phyloP scores from a whole-genome alignment of 1,284 basidiomycete species.

The Coniferiporia sulphurascens region DNA sequence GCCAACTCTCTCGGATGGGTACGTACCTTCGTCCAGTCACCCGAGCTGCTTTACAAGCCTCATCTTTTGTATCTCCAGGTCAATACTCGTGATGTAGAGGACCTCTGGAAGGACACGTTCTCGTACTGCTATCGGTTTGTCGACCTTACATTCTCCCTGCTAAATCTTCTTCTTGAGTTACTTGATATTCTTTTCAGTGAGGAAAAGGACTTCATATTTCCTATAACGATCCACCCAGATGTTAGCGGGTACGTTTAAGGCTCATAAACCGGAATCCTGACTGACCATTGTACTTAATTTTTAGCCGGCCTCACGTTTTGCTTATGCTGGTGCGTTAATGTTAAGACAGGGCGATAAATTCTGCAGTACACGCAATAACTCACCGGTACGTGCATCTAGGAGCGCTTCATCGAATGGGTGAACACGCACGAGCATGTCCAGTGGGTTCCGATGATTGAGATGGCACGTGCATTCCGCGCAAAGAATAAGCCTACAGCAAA shows the following conservation, averaged over 20 bases:
- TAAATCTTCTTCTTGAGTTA: not conserved
- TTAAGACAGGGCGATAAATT: not conserved
- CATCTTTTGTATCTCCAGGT: slow-evolving; percentile 37
- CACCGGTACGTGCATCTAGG: slow-evolving; percentile 31
- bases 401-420: slow-evolving; percentile 76
- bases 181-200: slow-evolving; percentile 39
- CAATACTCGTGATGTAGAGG: slow-evolving; percentile 62
- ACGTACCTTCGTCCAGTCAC: slow-evolving; percentile 9
- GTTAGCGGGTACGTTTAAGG: slow-evolving; percentile 54
- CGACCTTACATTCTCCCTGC: not conserved
- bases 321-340: slow-evolving; percentile 60
- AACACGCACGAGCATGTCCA: slow-evolving; percentile 68
- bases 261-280: slow-evolving; percentile 21
- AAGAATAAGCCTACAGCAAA: slow-evolving; percentile 27
- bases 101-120: slow-evolving; percentile 76
- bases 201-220: slow-evolving; percentile 70
- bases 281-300: not conserved
- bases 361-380: too few species aligned
- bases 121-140: slow-evolving; percentile 57
- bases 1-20: slow-evolving; percentile 68
- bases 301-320: slow-evolving; percentile 51
- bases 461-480: slow-evolving; percentile 48
- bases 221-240: slow-evolving; percentile 76
- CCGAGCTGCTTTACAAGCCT: not conserved
- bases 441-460: slow-evolving; percentile 71